Percentiles rank a stretch among this genome's conserved stretches.
phyloP scores from a whole-genome alignment of 768 basidiomycete genomes.

The Lactarius vividus region DNA sequence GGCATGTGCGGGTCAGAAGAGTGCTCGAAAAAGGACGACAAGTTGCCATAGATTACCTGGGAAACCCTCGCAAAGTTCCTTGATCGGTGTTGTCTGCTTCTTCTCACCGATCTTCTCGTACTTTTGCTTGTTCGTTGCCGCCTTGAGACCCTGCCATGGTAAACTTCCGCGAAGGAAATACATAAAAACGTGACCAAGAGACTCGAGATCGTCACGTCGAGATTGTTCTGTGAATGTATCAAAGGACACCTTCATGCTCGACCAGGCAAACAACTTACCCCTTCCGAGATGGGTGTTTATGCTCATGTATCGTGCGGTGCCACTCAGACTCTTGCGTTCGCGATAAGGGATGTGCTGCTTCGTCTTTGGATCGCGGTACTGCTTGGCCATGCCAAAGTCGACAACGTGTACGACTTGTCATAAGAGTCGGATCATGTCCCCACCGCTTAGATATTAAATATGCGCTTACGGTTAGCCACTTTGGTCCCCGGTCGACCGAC shows the following conservation, averaged over 20 bases:
- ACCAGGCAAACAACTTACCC: constrained; percentile 48
- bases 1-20: neutral
- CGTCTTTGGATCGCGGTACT: constrained; percentile 98
- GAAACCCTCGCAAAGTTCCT: constrained; percentile 93
- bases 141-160: constrained; percentile 99
- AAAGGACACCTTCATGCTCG: constrained; percentile 16
- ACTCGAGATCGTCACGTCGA: constrained; percentile 94
- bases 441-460: neutral
- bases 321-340: constrained; percentile 94
- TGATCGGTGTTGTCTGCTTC: constrained; percentile 98
- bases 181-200: constrained; percentile 99
- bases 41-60: constrained; percentile 58
- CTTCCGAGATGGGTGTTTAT: constrained; percentile 98
- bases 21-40: neutral
- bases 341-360: constrained; percentile 99
- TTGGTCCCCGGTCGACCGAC: constrained; percentile 94
- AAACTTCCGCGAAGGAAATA: constrained; percentile 96
- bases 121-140: constrained; percentile 99
- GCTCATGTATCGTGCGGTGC: constrained; percentile 99
- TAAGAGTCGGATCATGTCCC: neutral
- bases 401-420: constrained; percentile 81
- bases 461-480: constrained; percentile 67
- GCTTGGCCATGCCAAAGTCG: constrained; percentile 99
- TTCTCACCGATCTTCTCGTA: constrained; percentile 99
- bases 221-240: constrained; percentile 65